A percentile compares a stretch with the other conserved stretches of the same genome.
phyloP scores from a whole-genome alignment of 2,329 filamentous ascomycete species.

The Elsinoe ampelina region DNA sequence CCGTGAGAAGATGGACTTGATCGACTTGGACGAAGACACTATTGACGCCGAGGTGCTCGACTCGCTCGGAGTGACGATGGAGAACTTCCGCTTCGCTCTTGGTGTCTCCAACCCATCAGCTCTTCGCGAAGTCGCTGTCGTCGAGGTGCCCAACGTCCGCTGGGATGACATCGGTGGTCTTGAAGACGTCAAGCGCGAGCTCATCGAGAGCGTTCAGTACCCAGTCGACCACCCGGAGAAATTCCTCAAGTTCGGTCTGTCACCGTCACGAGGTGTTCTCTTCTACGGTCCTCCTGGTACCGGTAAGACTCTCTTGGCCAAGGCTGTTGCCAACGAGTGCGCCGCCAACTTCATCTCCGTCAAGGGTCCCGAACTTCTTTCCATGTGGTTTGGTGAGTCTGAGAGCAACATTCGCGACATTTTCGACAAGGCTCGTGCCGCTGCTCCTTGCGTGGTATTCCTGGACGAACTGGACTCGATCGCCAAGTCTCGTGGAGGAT shows the following conservation, averaged over 20 bases:
- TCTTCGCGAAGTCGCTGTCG: constrained; percentile 95
- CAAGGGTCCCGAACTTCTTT: constrained; percentile 95
- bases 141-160: constrained; percentile 97
- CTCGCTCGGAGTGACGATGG: constrained; percentile 97
- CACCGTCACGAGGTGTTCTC: constrained; percentile 92
- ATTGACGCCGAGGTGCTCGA: constrained; percentile 98
- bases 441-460: constrained; percentile 97
- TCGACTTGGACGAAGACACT: constrained; percentile 96
- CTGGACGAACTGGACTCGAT: constrained; percentile 98
- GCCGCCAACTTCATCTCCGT: constrained; percentile 99
- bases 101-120: constrained; percentile 98
- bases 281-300: constrained; percentile 99
- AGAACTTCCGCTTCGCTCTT: constrained; percentile 98
- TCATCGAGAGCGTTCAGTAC: constrained; percentile 98
- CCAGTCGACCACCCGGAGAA: constrained; percentile 98
- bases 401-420: constrained; percentile 99
- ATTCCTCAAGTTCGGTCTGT: constrained; percentile 99
- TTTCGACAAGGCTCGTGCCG: constrained; percentile 98
- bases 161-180: constrained; percentile 99
- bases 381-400: constrained; percentile 99
- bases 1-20: constrained; percentile 99
- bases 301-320: constrained; percentile 99
- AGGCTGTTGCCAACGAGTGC: constrained; percentile 98
- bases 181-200: constrained; percentile 96
- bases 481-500: constrained; percentile 97